Evolutionary conservation across 176 grass and related monocot genomes (phyloP), one percentile per base, ranked within the genome.

Genomic region (Lolium multiflorum): DNA sequence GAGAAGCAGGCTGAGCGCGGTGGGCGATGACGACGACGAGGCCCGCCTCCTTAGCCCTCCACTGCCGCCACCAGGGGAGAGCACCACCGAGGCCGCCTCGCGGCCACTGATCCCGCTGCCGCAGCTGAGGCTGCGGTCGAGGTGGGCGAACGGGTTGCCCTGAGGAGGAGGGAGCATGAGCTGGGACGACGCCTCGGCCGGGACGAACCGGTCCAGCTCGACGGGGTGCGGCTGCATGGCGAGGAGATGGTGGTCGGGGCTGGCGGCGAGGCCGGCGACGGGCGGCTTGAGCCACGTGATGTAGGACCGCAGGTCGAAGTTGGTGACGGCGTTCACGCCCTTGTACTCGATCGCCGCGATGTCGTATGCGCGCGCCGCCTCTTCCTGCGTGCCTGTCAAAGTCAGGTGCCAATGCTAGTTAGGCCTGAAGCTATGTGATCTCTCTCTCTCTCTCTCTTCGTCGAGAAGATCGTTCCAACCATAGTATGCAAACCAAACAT

Each of bases 271-370:
- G n/a, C 46, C 71, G 71, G 73, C 73, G 7, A 28, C 73, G 24
- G 73, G 73, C 8, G 93, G 88, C 38, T 90, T 95, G 9, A 92
- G 86, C 93, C 93, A 92, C 28, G 86, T 88, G 88, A 95, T 95
- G 85, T 92, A 95, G 21, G 88, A 90, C 4, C 93, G 74, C 13
- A 95, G 82, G 76, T 95, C 88, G 69, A 95, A 95, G 83, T 95
- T 95, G 21, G 93, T 95, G 22, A 95, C 90, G 0, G 93, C 93
- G 56, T 92, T 90, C 28, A 95, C 86, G 75, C 90, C 93, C 54
- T 85, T 87, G 85, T 95, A 95, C 69, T 95, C 93, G n/a, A 95
- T 88, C 11, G 93, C 93, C 0, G 93, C 93, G 28, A 92, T 88
- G 86, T 95, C 93, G 48, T 95, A 92, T 0, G 90, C 90, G 0